Percentiles rank a stretch among this genome's conserved stretches.
Evolutionary conservation across 257 asterid genomes (phyloP).

Genomic region (Plantago major): DNA sequence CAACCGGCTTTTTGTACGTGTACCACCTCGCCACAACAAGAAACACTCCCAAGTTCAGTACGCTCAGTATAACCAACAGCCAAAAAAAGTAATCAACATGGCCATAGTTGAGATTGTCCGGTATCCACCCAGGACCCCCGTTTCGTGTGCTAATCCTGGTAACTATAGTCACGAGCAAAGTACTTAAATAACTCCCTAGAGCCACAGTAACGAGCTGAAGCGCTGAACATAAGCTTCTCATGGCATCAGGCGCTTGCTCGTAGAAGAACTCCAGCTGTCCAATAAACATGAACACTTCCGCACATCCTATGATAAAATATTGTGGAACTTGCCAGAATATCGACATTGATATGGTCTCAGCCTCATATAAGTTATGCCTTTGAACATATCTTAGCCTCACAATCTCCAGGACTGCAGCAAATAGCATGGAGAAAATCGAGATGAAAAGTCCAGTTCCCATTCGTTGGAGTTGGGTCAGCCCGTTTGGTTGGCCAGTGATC

Average conservation of each 20-base stretch:
- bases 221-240: constrained; percentile 66
- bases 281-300: constrained; percentile 64
- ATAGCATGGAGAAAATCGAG: constrained; percentile 57
- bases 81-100: constrained; percentile 58
- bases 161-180: constrained; percentile 62
- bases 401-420: constrained; percentile 56
- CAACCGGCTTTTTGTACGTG: constrained; percentile 58
- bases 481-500: constrained; percentile 60
- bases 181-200: constrained; percentile 56
- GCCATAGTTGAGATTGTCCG: constrained; percentile 62
- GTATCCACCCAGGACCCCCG: constrained; percentile 63
- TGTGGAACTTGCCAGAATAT: constrained; percentile 78
- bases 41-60: constrained; percentile 44
- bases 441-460: constrained; percentile 65
- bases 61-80: constrained; percentile 57
- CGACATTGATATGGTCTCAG: constrained; percentile 37
- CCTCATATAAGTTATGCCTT: constrained; percentile 37
- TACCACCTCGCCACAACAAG: constrained; percentile 56
- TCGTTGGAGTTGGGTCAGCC: constrained; percentile 58
- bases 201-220: constrained; percentile 65
- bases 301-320: constrained; percentile 65
- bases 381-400: constrained; percentile 41
- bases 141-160: constrained; percentile 41
- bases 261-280: constrained; percentile 79
- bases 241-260: constrained; percentile 75